Evolutionary conservation across 345 rosid genomes (phyloP).

Genomic region (Populus tremula): DNA sequence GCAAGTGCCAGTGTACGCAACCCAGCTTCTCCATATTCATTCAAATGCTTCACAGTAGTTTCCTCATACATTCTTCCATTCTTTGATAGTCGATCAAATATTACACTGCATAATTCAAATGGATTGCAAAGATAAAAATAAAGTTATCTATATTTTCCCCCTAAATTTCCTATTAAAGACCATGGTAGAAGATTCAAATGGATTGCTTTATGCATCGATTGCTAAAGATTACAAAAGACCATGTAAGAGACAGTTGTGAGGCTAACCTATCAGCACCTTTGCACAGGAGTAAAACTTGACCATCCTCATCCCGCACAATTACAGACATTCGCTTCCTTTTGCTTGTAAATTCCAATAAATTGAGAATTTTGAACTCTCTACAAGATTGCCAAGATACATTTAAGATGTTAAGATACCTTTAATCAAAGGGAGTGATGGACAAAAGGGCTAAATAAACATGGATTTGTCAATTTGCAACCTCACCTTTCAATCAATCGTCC

Average conservation of each 20-base stretch:
- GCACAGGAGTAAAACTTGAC: constrained; percentile 80
- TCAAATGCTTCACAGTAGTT: constrained; percentile 67
- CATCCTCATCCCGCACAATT: constrained; percentile 71
- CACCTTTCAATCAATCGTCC: constrained; percentile 72
- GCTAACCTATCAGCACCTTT: constrained; percentile 99
- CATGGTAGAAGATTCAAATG: background rate
- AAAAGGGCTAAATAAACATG: constrained; percentile 10
- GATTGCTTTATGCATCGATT: background rate
- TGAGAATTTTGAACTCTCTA: constrained; percentile 94
- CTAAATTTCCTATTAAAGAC: background rate
- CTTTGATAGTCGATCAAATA: constrained; percentile 82
- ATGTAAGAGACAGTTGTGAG: background rate
- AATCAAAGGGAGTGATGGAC: constrained; percentile 3
- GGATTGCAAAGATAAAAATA: background rate
- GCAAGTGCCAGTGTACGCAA: constrained; percentile 81
- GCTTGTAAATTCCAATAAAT: constrained; percentile 89
- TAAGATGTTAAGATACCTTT: constrained; percentile 15
- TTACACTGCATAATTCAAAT: constrained; percentile 55
- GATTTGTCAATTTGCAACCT: constrained; percentile 22
- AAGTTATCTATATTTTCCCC: background rate
- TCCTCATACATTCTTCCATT: constrained; percentile 66
- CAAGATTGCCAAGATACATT: constrained; percentile 22
- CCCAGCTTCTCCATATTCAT: constrained; percentile 95
- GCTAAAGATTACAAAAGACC: background rate
- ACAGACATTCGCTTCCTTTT: constrained; percentile 97